Conservation (phyloP, 495 filamentous ascomycete genomes). For the Rhypophila decipiens region DNA sequence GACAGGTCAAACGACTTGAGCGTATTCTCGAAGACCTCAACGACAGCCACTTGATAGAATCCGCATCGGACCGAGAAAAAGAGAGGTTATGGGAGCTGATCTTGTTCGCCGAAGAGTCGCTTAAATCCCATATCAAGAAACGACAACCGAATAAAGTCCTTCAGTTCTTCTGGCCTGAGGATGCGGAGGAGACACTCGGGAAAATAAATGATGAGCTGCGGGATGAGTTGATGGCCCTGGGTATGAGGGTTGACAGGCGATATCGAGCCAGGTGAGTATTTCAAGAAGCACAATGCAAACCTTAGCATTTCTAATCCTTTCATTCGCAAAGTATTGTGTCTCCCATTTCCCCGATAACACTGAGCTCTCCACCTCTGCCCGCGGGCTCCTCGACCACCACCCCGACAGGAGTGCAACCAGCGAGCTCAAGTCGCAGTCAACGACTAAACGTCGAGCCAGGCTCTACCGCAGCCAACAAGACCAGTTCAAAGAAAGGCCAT, state of each 20-base stretch:
- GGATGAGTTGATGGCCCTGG: conserved; percentile 1
- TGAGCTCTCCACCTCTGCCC: no score
- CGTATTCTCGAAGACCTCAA: conserved; percentile 1
- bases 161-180: conserved; percentile 7
- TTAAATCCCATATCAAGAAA: not conserved
- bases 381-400: no score
- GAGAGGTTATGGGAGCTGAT: conserved; percentile 2
- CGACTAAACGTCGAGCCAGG: no score
- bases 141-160: not conserved
- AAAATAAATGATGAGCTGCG: conserved; percentile 3
- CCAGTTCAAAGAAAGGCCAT: no score
- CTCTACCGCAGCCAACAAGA: no score
- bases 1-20: conserved; percentile 5
- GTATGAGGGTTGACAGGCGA: conserved; percentile 1
- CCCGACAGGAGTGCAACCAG: no score
- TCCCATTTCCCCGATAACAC: no score
- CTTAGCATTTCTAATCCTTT: no score
- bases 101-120: conserved; percentile 1
- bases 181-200: conserved; percentile 1
- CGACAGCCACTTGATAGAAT: not conserved
- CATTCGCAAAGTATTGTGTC: no score
- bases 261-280: not conserved
- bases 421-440: no score
- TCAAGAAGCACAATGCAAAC: no score
- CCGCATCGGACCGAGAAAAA: not conserved